These are phyloP conservation scores for Neoarthrinium moseri DNA, from an alignment of 2,329 filamentous ascomycete genomes.

Conservation along the genomic window DNA sequence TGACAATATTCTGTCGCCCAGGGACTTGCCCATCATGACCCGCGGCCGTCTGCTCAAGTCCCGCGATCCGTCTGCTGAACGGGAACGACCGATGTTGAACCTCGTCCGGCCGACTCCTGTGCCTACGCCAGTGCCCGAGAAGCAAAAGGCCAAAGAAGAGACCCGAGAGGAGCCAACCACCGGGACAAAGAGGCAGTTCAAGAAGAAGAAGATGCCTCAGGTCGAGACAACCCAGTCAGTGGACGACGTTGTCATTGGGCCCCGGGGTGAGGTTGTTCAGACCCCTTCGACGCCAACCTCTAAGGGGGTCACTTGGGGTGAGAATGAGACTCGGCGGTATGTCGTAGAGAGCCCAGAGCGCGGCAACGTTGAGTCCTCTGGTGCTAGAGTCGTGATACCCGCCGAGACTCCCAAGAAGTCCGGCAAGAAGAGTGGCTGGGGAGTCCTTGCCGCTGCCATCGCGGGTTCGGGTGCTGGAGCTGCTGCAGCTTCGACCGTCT, in stretches of 20 bases:
- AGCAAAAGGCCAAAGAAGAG: slow-evolving; percentile 26
- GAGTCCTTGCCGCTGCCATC: slow-evolving; percentile 49
- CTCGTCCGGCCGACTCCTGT: slow-evolving; percentile 60
- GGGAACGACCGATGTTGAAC: slow-evolving; percentile 58
- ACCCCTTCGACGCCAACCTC: slow-evolving; percentile 42
- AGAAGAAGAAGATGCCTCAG: slow-evolving; percentile 9
- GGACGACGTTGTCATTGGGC: slow-evolving; percentile 35
- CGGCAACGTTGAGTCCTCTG: slow-evolving; percentile 26
- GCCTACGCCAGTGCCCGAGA: slow-evolving; percentile 48
- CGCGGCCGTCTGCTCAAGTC: not conserved
- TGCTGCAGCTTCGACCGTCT: slow-evolving; percentile 15
- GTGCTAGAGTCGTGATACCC: slow-evolving; percentile 26
- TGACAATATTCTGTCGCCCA: slow-evolving; percentile 57
- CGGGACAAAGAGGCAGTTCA: slow-evolving; percentile 1
- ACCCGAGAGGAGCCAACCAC: slow-evolving; percentile 10
- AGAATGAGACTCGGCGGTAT: slow-evolving; percentile 64
- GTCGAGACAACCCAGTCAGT: slow-evolving; percentile 14
- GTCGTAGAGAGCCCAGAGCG: slow-evolving; percentile 58
- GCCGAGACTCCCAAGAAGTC: slow-evolving; percentile 27
- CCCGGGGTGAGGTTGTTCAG: slow-evolving; percentile 41
- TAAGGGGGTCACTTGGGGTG: slow-evolving; percentile 64
- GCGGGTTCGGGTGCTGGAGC: slow-evolving; percentile 35
- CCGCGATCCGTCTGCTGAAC: slow-evolving; percentile 53
- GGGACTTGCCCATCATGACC: slow-evolving; percentile 35
- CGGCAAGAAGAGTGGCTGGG: slow-evolving; percentile 47